A percentile compares a stretch with the other conserved stretches of the same genome.
These are phyloP conservation scores for Erythrophleum ivorense DNA, from an alignment of 331 rosid genomes.

Conservation along the genomic window DNA sequence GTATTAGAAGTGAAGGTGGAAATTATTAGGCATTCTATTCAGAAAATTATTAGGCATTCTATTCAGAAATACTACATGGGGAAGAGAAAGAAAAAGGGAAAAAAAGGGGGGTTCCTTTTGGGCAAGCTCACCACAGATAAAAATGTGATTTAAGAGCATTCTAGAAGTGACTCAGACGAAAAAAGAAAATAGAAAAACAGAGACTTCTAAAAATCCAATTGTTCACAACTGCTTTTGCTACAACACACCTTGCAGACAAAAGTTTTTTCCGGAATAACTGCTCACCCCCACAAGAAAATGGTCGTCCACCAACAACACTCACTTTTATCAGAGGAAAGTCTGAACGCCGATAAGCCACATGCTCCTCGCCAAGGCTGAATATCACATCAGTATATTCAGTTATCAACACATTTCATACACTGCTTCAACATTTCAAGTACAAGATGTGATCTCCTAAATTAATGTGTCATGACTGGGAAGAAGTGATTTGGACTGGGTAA, in stretches of 20 bases:
- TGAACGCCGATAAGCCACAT: slow-evolving; percentile 71
- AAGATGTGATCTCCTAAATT: slow-evolving; percentile 15
- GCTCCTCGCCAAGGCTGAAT: slow-evolving; percentile 84
- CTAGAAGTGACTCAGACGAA: not conserved
- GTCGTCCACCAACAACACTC: slow-evolving; percentile 91
- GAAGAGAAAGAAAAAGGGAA: not conserved
- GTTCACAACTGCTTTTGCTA: slow-evolving; percentile 25
- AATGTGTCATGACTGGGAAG: not conserved
- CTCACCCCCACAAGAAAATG: slow-evolving; percentile 85
- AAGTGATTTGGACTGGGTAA: not conserved
- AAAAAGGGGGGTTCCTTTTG: not conserved
- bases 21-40: slow-evolving; percentile 19
- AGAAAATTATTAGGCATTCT: slow-evolving; percentile 16
- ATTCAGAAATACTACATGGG: not conserved
- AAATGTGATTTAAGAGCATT: not conserved
- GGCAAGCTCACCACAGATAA: not conserved
- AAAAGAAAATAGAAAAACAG: not conserved
- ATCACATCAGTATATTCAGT: slow-evolving; percentile 44
- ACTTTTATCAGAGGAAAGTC: slow-evolving; percentile 77
- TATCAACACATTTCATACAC: slow-evolving; percentile 26
- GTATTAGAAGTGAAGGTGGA: slow-evolving; percentile 38
- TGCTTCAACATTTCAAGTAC: slow-evolving; percentile 27
- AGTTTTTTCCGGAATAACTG: slow-evolving; percentile 62
- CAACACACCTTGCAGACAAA: slow-evolving; percentile 75
- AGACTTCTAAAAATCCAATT: slow-evolving; percentile 23